phyloP scores from a whole-genome alignment of 1,284 basidiomycete species.

The Boletellus dicymbophilus region DNA sequence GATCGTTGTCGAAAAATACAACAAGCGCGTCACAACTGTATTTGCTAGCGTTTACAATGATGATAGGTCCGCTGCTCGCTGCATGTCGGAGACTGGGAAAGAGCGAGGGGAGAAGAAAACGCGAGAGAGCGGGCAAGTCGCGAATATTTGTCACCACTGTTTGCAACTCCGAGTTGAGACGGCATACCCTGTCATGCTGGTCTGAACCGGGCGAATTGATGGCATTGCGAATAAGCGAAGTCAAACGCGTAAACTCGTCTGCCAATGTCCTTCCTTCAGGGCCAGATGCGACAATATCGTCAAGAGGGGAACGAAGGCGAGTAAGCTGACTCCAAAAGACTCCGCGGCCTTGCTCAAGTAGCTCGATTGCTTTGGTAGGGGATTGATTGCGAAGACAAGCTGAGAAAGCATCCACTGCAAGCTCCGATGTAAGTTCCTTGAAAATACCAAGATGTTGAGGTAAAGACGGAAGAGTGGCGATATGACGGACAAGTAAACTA shows the following conservation, averaged over 20 bases:
- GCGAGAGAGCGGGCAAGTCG: no score
- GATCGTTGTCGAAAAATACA: no score
- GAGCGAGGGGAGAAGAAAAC: no score
- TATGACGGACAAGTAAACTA: neutral
- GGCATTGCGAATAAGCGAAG: no score
- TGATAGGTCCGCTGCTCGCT: no score
- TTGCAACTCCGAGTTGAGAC: conserved; percentile 23
- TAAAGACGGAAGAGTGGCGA: neutral
- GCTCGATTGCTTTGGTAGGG: conserved; percentile 23
- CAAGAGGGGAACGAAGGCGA: conserved; percentile 21
- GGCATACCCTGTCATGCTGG: no score
- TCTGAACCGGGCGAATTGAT: no score
- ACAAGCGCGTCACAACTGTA: no score
- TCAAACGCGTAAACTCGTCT: conserved; percentile 23
- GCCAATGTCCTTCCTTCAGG: conserved; percentile 21
- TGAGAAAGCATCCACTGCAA: neutral
- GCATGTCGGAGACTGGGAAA: no score
- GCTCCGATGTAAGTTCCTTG: neutral
- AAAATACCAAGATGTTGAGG: neutral
- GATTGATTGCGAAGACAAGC: conserved; percentile 18
- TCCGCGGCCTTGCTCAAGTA: conserved; percentile 23
- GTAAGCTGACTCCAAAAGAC: conserved; percentile 30
- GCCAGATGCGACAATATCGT: conserved; percentile 26
- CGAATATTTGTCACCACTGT: no score
- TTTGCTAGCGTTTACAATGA: no score